phyloP scores from a whole-genome alignment of 176 grass and related monocot genomes.

The Avena sativa region DNA sequence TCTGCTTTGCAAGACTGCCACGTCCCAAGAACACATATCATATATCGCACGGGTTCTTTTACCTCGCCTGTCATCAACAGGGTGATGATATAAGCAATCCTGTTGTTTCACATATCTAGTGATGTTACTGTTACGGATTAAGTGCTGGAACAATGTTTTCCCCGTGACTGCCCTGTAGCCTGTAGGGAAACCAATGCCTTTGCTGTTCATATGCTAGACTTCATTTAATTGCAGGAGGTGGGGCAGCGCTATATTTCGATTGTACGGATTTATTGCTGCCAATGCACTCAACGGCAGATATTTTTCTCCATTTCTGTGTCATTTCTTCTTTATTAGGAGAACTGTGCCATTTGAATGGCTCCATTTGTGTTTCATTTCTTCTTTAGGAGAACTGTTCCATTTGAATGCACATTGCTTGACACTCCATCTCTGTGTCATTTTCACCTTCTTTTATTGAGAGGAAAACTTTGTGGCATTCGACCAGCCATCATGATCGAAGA shows the following conservation, averaged over 20 bases:
- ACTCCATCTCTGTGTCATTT: too few relatives aligned
- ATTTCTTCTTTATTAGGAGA: not conserved
- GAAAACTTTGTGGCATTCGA: not conserved
- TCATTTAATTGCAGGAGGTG: not conserved
- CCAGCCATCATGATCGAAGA: not conserved
- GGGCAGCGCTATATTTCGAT: not conserved
- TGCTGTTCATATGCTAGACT: not conserved
- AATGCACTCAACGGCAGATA: not conserved
- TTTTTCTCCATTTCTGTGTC: not conserved
- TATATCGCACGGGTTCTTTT: not conserved
- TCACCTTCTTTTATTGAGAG: not conserved
- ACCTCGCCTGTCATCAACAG: not conserved
- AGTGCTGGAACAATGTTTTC: constrained; percentile 10
- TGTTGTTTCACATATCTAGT: not conserved
- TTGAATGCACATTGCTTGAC: too few relatives aligned
- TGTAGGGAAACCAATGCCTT: not conserved
- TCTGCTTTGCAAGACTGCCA: constrained; percentile 4
- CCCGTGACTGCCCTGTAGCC: not conserved
- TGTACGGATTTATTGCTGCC: not conserved
- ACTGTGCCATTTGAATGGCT: not conserved
- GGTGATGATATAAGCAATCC: not conserved
- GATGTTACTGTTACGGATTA: constrained; percentile 5
- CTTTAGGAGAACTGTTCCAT: too few relatives aligned
- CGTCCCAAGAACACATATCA: not conserved
- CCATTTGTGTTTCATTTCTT: too few relatives aligned